Percentiles rank a stretch among this genome's conserved stretches.
Conservation (phyloP, 179 eudicot species). For the Silene vulgaris region DNA sequence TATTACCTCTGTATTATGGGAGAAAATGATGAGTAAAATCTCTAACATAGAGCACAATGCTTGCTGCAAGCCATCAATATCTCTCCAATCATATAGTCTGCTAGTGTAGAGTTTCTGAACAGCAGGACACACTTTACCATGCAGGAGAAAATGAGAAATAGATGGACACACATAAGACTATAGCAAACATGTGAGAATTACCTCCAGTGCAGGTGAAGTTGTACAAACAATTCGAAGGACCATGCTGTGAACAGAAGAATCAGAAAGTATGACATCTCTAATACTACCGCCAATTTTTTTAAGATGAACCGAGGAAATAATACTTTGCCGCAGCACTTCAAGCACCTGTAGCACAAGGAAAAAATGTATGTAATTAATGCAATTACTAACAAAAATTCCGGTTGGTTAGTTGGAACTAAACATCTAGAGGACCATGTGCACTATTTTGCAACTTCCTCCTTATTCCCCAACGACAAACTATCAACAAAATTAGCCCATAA, state of each 20-base stretch:
- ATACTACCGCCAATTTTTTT: conserved; percentile 55
- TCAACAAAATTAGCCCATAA: background rate
- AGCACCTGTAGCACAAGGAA: conserved; percentile 51
- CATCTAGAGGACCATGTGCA: background rate
- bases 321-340: conserved; percentile 55
- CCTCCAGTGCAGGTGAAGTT: conserved; percentile 72
- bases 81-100: conserved; percentile 65
- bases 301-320: conserved; percentile 40
- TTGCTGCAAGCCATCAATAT: conserved; percentile 72
- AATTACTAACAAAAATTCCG: background rate
- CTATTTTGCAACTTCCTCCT: background rate
- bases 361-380: background rate
- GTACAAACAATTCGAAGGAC: conserved; percentile 77
- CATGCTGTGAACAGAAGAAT: conserved; percentile 72
- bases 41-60: conserved; percentile 65
- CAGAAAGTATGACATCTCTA: conserved; percentile 58
- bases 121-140: conserved; percentile 11
- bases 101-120: conserved; percentile 63
- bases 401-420: background rate
- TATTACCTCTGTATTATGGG: conserved; percentile 52
- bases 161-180: background rate
- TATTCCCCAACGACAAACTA: background rate
- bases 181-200: conserved; percentile 20
- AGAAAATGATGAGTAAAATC: conserved; percentile 53
- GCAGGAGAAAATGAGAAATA: background rate